Percentiles rank a stretch among this genome's conserved stretches.
phyloP scores from a whole-genome alignment of 352 stramenopile species.

The Pythium coloratum region DNA sequence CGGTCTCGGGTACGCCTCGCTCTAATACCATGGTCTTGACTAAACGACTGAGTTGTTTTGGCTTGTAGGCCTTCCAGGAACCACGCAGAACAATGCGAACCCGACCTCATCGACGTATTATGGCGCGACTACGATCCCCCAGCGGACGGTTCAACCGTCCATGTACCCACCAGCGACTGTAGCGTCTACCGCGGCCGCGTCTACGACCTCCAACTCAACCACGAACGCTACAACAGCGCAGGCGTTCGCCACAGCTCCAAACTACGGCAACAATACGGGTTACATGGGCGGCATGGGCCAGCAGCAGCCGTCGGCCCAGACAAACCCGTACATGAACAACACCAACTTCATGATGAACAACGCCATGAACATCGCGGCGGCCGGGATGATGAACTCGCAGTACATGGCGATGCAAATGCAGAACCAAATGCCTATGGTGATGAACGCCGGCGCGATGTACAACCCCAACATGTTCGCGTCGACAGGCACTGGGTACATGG shows the following conservation, averaged over 20 bases:
- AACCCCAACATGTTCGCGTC: constrained; percentile 29
- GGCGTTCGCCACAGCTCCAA: constrained; percentile 17
- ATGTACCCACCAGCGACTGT: constrained; percentile 2
- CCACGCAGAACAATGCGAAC: constrained; percentile 5
- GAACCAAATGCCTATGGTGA: constrained; percentile 40
- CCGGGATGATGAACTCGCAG: constrained; percentile 49
- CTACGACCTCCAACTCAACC: constrained; percentile 6
- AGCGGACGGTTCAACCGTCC: not conserved
- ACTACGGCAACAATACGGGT: not conserved
- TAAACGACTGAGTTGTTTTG: not conserved
- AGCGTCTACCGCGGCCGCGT: not conserved
- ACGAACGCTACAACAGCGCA: not conserved
- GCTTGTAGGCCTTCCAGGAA: not conserved
- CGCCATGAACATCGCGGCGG: constrained; percentile 21
- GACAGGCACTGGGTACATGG: not conserved
- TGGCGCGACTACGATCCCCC: not conserved
- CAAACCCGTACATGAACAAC: constrained; percentile 12
- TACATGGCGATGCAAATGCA: constrained; percentile 46
- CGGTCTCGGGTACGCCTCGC: constrained; percentile 25
- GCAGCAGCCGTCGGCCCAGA: constrained; percentile 5
- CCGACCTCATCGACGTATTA: not conserved
- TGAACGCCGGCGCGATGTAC: constrained; percentile 51
- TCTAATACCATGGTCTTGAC: constrained; percentile 2
- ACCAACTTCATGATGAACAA: constrained; percentile 21
- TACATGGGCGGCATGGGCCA: constrained; percentile 17